These are phyloP conservation scores for Sporobolomyces roseus DNA, from an alignment of 768 basidiomycete genomes.

Conservation along the genomic window DNA sequence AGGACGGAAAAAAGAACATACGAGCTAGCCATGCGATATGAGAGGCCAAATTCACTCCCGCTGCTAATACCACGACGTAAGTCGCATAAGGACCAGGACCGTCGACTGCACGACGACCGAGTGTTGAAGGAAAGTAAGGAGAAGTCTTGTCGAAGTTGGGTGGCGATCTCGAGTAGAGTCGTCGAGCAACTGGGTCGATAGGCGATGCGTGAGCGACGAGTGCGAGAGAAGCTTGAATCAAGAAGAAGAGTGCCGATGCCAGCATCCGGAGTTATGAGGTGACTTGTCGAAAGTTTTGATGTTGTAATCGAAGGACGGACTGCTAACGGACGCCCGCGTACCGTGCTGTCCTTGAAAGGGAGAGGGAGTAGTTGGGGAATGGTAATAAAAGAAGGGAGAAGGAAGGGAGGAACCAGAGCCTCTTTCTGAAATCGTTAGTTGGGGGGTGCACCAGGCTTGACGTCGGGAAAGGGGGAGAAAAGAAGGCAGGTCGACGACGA, in stretches of 20 bases:
- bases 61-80: slow-evolving; percentile 14
- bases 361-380: slow-evolving; percentile 9
- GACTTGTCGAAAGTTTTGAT: background rate
- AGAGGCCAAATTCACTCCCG: slow-evolving; percentile 13
- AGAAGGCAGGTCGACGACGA: slow-evolving; percentile 1
- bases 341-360: slow-evolving; percentile 16
- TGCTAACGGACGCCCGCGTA: slow-evolving; percentile 26
- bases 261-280: slow-evolving; percentile 5
- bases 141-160: background rate
- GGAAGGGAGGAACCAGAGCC: slow-evolving; percentile 10
- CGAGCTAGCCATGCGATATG: slow-evolving; percentile 20
- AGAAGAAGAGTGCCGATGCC: slow-evolving; percentile 23
- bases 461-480: slow-evolving; percentile 7
- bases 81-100: slow-evolving; percentile 22
- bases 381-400: background rate
- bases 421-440: no score
- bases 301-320: slow-evolving; percentile 22
- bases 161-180: slow-evolving; percentile 19
- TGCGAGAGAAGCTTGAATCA: slow-evolving; percentile 20
- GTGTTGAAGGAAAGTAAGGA: slow-evolving; percentile 1
- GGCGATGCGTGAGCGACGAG: slow-evolving; percentile 26
- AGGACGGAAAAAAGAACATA: background rate
- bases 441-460: no score
- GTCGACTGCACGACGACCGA: slow-evolving; percentile 26
- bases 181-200: slow-evolving; percentile 13